These are phyloP conservation scores for Ilyonectria sp. DNA, from an alignment of 2,329 filamentous ascomycete genomes.

Conservation along the genomic window DNA sequence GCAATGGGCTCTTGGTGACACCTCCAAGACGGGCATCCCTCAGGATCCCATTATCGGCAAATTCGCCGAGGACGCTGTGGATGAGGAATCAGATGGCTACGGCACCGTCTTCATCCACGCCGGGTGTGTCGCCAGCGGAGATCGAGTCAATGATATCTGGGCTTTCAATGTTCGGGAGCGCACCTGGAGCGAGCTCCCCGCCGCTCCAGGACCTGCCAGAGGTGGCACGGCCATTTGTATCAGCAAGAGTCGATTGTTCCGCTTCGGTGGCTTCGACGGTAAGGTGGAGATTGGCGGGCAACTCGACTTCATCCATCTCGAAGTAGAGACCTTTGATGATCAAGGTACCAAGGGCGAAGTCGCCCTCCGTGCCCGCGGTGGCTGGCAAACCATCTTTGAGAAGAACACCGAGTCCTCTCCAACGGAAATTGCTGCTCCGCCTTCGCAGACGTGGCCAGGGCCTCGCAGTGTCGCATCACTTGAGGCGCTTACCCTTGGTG, in stretches of 20 bases:
- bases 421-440: conserved; percentile 54
- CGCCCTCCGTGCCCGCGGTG: conserved; percentile 63
- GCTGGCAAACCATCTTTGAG: conserved; percentile 69
- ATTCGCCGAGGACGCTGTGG: conserved; percentile 70
- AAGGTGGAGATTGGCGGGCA: conserved; percentile 77
- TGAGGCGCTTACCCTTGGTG: conserved; percentile 70
- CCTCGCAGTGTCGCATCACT: conserved; percentile 69
- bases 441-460: conserved; percentile 63
- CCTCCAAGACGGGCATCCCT: conserved; percentile 68
- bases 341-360: conserved; percentile 64
- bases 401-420: conserved; percentile 51
- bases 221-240: conserved; percentile 79
- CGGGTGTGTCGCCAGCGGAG: conserved; percentile 76
- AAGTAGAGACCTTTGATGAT: conserved; percentile 70
- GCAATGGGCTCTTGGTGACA: conserved; percentile 70
- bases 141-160: conserved; percentile 80
- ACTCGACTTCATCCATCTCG: conserved; percentile 76
- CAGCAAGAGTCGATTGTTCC: conserved; percentile 76
- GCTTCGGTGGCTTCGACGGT: conserved; percentile 87
- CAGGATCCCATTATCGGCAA: conserved; percentile 72
- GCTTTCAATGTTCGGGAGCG: conserved; percentile 77
- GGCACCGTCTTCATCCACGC: conserved; percentile 84
- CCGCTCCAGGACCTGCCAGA: conserved; percentile 77
- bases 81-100: conserved; percentile 73
- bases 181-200: conserved; percentile 77